phyloP scores from a whole-genome alignment of 1,139 yeast genomes.

The Pichia sorboxylosa region DNA sequence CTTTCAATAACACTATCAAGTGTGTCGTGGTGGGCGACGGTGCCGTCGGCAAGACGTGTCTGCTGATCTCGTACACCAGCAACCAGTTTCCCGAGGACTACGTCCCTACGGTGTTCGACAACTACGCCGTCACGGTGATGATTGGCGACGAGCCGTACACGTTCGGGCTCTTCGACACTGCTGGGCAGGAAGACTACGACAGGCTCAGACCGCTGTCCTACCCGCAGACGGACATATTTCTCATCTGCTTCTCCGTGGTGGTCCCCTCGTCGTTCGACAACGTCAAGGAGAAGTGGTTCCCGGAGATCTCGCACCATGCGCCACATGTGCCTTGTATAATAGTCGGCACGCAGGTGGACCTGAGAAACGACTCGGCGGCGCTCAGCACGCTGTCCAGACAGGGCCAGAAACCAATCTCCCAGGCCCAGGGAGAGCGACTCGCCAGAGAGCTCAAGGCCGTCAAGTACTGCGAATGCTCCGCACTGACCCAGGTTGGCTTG shows the following conservation, averaged over 20 bases:
- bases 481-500: conserved; percentile 92
- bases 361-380: conserved; percentile 86
- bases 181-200: conserved; percentile 98
- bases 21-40: conserved; percentile 98
- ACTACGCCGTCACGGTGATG: conserved; percentile 96
- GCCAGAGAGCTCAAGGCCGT: conserved; percentile 93
- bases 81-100: conserved; percentile 82
- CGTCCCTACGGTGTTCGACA: conserved; percentile 87
- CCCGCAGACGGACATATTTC: conserved; percentile 92
- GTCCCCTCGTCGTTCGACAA: conserved; percentile 98
- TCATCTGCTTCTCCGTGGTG: conserved; percentile 88
- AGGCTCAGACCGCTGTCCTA: conserved; percentile 91
- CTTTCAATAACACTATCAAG: conserved; percentile 47
- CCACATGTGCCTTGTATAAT: conserved; percentile 95
- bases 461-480: conserved; percentile 93
- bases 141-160: conserved; percentile 98
- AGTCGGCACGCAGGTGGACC: conserved; percentile 92
- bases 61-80: conserved; percentile 81
- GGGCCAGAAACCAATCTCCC: conserved; percentile 74
- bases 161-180: conserved; percentile 91
- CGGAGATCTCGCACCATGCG: conserved; percentile 95
- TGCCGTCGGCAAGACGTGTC: conserved; percentile 92
- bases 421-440: conserved; percentile 82
- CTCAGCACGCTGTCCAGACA: conserved; percentile 84
- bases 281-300: conserved; percentile 97